phyloP scores from a whole-genome alignment of 1,139 yeast genomes.

The Pichia cactophila region DNA sequence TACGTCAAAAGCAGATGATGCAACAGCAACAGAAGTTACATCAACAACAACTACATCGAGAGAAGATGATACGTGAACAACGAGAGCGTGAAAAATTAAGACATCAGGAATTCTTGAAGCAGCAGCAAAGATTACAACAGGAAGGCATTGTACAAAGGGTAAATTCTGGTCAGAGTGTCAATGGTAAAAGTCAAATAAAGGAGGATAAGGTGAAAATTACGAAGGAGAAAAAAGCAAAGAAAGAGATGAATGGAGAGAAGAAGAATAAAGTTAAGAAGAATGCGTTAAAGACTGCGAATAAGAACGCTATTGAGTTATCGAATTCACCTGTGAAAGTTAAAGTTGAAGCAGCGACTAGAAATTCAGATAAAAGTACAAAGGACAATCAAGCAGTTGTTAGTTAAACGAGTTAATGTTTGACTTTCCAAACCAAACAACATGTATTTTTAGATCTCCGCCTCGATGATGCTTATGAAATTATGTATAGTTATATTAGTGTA shows the following conservation, averaged over 20 bases:
- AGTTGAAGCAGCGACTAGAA: conserved; percentile 1
- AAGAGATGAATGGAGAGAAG: conserved; percentile 9
- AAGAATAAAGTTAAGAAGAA: conserved; percentile 3
- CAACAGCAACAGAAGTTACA: conserved; percentile 49
- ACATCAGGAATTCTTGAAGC: conserved; percentile 2
- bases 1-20: conserved; percentile 35
- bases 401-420: not conserved
- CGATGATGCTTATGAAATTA: not conserved
- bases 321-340: conserved; percentile 8
- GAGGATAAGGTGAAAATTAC: not conserved
- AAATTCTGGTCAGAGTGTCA: not conserved
- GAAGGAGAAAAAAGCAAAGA: conserved; percentile 9
- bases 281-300: conserved; percentile 7
- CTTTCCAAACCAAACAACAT: not conserved
- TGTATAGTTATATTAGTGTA: conserved; percentile 1
- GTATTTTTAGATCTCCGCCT: not conserved
- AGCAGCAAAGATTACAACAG: conserved; percentile 2
- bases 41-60: conserved; percentile 37
- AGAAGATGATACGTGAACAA: conserved; percentile 29
- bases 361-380: conserved; percentile 7
- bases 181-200: not conserved
- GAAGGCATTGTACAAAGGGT: not conserved
- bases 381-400: conserved; percentile 7
- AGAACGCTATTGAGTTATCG: conserved; percentile 2
- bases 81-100: conserved; percentile 9